Conservation (phyloP, 345 rosid genomes). For the Gossypium raimondii region DNA sequence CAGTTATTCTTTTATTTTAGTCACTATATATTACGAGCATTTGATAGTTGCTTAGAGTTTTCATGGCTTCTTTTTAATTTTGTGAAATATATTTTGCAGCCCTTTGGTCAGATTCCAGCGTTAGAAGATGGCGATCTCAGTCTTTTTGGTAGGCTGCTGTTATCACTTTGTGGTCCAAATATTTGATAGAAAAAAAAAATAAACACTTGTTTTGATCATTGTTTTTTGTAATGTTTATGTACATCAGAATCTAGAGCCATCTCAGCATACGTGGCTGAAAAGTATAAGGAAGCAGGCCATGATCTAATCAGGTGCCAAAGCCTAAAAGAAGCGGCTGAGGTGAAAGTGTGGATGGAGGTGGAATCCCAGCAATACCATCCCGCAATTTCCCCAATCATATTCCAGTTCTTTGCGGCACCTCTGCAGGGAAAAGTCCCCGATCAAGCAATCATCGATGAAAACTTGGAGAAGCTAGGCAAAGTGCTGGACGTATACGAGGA, state of each 20-base stretch:
- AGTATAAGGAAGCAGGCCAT: slow-evolving; percentile 46
- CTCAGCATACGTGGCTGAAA: slow-evolving; percentile 56
- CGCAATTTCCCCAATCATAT: slow-evolving; percentile 42
- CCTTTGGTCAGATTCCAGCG: slow-evolving; percentile 79
- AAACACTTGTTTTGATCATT: neutral
- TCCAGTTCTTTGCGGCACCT: slow-evolving; percentile 50
- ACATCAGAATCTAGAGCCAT: slow-evolving; percentile 73
- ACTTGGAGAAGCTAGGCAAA: slow-evolving; percentile 48
- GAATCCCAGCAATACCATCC: slow-evolving; percentile 71
- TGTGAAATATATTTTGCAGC: slow-evolving; percentile 37
- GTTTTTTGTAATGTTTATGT: neutral
- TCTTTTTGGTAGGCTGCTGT: slow-evolving; percentile 47
- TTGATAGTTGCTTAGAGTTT: neutral
- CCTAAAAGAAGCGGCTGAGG: slow-evolving; percentile 49
- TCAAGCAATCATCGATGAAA: slow-evolving; percentile 42
- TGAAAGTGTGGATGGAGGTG: slow-evolving; percentile 66
- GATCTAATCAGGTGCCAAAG: slow-evolving; percentile 47
- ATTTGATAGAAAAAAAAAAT: neutral
- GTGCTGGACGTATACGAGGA: slow-evolving; percentile 68
- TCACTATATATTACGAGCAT: neutral
- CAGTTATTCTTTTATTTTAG: neutral
- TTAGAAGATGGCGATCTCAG: slow-evolving; percentile 76
- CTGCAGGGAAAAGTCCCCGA: slow-evolving; percentile 45
- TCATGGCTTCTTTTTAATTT: neutral
- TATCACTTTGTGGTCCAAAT: neutral